Conservation (phyloP, 2,329 filamentous ascomycete genomes). For the Aspergillus fischeri region DNA sequence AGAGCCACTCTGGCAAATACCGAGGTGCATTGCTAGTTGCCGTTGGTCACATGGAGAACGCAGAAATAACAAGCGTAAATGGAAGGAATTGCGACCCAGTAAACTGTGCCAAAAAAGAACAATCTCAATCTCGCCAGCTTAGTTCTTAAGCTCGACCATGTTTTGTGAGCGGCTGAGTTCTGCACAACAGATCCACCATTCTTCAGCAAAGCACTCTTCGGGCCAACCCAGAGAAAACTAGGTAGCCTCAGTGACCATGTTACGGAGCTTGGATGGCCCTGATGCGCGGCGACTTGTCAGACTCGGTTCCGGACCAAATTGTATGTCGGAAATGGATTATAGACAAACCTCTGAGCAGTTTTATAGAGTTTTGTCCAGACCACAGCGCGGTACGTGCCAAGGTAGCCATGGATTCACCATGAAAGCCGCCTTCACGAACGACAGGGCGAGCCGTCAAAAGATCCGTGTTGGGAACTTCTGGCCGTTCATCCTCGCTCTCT, state of each 20-base stretch:
- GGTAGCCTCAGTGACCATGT: slow-evolving; percentile 27
- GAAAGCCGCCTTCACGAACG: slow-evolving; percentile 32
- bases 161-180: slow-evolving; percentile 10
- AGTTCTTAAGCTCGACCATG: slow-evolving; percentile 14
- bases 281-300: background rate
- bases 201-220: slow-evolving; percentile 26
- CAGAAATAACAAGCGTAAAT: slow-evolving; percentile 4
- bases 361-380: slow-evolving; percentile 31
- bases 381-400: slow-evolving; percentile 26
- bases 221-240: slow-evolving; percentile 20
- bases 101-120: slow-evolving; percentile 11
- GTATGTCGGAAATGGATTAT: background rate
- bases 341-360: slow-evolving; percentile 37
- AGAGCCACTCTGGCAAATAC: background rate
- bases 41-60: background rate
- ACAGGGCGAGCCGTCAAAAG: slow-evolving; percentile 53
- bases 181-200: slow-evolving; percentile 21
- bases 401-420: slow-evolving; percentile 30
- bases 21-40: background rate
- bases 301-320: background rate
- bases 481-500: slow-evolving; percentile 77
- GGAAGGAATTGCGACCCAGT: slow-evolving; percentile 9
- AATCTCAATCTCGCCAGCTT: slow-evolving; percentile 15
- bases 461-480: slow-evolving; percentile 50
- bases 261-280: slow-evolving; percentile 45